Conservation (phyloP, 441 rosid genomes). For the Euphorbia celastroides region DNA sequence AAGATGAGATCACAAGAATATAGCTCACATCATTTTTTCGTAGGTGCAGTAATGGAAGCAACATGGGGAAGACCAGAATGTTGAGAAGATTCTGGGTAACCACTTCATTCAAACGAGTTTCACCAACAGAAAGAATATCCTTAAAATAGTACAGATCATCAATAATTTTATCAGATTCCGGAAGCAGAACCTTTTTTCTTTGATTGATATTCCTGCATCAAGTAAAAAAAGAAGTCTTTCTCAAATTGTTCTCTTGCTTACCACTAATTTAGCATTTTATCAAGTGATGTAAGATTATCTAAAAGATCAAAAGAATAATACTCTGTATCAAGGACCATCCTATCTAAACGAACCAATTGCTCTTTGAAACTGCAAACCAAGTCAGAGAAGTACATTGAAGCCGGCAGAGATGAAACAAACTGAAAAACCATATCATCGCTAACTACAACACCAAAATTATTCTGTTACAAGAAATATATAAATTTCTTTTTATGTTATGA, state of each 20-base stretch:
- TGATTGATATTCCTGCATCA: conserved; percentile 37
- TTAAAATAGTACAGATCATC: conserved; percentile 69
- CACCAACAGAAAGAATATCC: conserved; percentile 53
- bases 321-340: conserved; percentile 39
- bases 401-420: conserved; percentile 55
- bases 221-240: conserved; percentile 17
- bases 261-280: conserved; percentile 12
- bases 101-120: conserved; percentile 38
- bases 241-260: conserved; percentile 7
- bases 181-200: conserved; percentile 33
- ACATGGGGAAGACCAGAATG: conserved; percentile 45
- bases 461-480: conserved; percentile 19
- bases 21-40: conserved; percentile 45
- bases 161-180: conserved; percentile 48
- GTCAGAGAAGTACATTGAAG: conserved; percentile 53
- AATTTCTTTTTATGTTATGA: conserved; percentile 15
- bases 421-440: conserved; percentile 54
- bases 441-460: conserved; percentile 43
- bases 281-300: conserved; percentile 12
- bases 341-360: conserved; percentile 45
- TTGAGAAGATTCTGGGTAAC: conserved; percentile 44
- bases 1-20: conserved; percentile 16
- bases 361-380: conserved; percentile 46
- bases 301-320: conserved; percentile 27
- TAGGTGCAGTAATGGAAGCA: conserved; percentile 40